Evolutionary conservation across 2,329 filamentous ascomycete genomes (phyloP).

Genomic region (Penicillium sp.): DNA sequence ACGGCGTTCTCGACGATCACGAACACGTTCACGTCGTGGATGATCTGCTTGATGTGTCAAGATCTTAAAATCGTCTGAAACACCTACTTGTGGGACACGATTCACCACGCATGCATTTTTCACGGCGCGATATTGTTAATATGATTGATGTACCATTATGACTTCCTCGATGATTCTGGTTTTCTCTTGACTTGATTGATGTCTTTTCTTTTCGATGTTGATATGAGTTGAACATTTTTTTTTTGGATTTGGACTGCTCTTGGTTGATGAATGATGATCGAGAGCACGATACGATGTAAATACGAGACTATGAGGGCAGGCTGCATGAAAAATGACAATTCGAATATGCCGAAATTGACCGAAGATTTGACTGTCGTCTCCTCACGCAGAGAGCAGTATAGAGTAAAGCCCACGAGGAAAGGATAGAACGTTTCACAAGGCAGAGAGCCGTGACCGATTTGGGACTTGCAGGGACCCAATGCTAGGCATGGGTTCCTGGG

Average conservation of each 20-base stretch:
- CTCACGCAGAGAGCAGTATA: no score
- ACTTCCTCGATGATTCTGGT: constrained; percentile 8
- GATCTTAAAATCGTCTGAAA: neutral
- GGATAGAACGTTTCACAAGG: constrained; percentile 13
- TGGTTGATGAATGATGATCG: neutral
- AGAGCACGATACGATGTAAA: constrained; percentile 21
- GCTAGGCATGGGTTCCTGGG: no score
- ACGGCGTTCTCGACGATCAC: constrained; percentile 30
- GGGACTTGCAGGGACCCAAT: constrained; percentile 21
- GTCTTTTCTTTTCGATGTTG: constrained; percentile 15
- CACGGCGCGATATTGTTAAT: constrained; percentile 17
- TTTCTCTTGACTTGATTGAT: constrained; percentile 9
- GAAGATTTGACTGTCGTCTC: no score
- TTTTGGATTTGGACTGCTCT: constrained; percentile 3
- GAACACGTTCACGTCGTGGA: constrained; percentile 30
- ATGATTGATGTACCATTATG: constrained; percentile 26
- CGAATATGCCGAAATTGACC: neutral
- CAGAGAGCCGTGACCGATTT: constrained; percentile 11
- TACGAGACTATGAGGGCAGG: constrained; percentile 19
- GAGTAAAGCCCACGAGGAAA: neutral
- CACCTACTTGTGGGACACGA: constrained; percentile 1
- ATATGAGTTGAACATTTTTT: constrained; percentile 9
- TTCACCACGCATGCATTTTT: constrained; percentile 20
- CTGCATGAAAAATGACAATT: neutral
- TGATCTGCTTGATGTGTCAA: constrained; percentile 7